phyloP scores from a whole-genome alignment of 2,329 filamentous ascomycete genomes.

The Paecilomyces niveus region DNA sequence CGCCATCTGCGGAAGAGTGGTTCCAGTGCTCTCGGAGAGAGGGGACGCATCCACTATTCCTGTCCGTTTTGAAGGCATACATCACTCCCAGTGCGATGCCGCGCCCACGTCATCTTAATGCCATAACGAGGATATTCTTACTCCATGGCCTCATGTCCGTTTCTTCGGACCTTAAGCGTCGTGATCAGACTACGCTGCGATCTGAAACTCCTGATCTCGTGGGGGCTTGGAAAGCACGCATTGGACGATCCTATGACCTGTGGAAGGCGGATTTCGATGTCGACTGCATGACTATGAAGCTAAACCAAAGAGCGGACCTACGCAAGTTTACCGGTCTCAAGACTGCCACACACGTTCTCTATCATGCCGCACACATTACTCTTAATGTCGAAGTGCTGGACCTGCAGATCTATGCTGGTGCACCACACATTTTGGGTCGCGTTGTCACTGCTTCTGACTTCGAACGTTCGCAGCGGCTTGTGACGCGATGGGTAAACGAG shows the following conservation, averaged over 20 bases:
- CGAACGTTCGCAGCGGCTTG: conserved; percentile 41
- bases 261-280: conserved; percentile 55
- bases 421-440: conserved; percentile 52
- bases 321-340: conserved; percentile 42
- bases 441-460: conserved; percentile 47
- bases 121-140: conserved; percentile 47
- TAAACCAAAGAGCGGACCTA: conserved; percentile 22
- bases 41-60: conserved; percentile 34
- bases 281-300: conserved; percentile 39
- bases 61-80: conserved; percentile 51
- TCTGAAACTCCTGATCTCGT: conserved; percentile 28
- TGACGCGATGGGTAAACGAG: conserved; percentile 45
- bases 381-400: conserved; percentile 55
- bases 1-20: conserved; percentile 47
- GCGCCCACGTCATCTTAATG: conserved; percentile 39
- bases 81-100: conserved; percentile 38
- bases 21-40: conserved; percentile 33
- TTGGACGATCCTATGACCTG: conserved; percentile 47
- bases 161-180: conserved; percentile 54
- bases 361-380: conserved; percentile 51
- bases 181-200: conserved; percentile 56
- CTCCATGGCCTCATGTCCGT: conserved; percentile 58
- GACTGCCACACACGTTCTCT: conserved; percentile 48
- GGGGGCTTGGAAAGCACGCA: conserved; percentile 45
- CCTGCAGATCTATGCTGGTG: conserved; percentile 56